Evolutionary conservation across 2,329 filamentous ascomycete species (phyloP).

Genomic region (Tolypocladium capitatum): DNA sequence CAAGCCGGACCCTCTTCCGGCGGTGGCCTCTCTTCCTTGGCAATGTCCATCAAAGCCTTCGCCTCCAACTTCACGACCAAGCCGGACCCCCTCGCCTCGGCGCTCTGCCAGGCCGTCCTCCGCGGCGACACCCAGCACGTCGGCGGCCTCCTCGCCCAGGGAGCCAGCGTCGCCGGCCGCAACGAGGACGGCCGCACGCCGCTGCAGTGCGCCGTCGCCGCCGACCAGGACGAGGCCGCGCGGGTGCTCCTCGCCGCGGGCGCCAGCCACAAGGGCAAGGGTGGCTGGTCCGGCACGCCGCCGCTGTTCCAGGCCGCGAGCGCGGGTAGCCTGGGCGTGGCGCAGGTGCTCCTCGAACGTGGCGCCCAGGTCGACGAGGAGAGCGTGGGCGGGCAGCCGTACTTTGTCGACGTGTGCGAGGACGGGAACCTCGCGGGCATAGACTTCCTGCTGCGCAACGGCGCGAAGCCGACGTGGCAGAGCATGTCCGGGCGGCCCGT

Average conservation of each 20-base stretch:
- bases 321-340: slow-evolving; percentile 14
- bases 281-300: slow-evolving; percentile 13
- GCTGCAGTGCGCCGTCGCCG: slow-evolving; percentile 20
- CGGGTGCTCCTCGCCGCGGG: slow-evolving; percentile 19
- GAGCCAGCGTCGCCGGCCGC: slow-evolving; percentile 22
- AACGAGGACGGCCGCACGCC: slow-evolving; percentile 21
- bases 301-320: slow-evolving; percentile 20
- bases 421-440: slow-evolving; percentile 9
- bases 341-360: slow-evolving; percentile 13
- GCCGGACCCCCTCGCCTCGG: slow-evolving; percentile 23
- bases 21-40: slow-evolving; percentile 13
- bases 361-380: slow-evolving; percentile 18
- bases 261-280: slow-evolving; percentile 11
- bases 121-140: slow-evolving; percentile 20
- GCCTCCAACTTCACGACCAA: slow-evolving; percentile 17
- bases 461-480: slow-evolving; percentile 15
- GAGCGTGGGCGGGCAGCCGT: slow-evolving; percentile 15
- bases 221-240: slow-evolving; percentile 17
- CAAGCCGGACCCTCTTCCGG: slow-evolving; percentile 7
- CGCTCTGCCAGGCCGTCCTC: slow-evolving; percentile 21
- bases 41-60: slow-evolving; percentile 21
- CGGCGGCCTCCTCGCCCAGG: slow-evolving; percentile 18
- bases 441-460: slow-evolving; percentile 15
- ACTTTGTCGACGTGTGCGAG: slow-evolving; percentile 14
- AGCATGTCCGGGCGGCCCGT: slow-evolving; percentile 13